Percentiles rank a stretch among this genome's conserved stretches.
These are phyloP conservation scores for Colletotrichum sp. DNA, from an alignment of 2,329 filamentous ascomycete genomes.

Conservation along the genomic window DNA sequence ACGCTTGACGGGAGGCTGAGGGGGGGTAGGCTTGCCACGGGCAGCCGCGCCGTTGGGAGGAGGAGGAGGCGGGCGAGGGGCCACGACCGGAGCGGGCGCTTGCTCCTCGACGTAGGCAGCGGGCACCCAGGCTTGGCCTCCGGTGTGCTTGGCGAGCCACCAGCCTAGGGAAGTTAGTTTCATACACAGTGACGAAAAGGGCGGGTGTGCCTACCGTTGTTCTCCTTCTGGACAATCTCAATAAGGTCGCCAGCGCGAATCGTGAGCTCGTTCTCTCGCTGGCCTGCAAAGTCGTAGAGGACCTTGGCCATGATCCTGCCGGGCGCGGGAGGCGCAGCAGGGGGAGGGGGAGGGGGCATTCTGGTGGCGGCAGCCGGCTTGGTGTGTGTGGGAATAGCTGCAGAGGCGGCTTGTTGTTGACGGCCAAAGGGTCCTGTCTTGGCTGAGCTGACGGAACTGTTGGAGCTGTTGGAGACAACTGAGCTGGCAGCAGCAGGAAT, in stretches of 20 bases:
- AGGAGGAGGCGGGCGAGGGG: slow-evolving; percentile 69
- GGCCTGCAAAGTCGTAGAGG: slow-evolving; percentile 88
- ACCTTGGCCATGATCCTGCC: slow-evolving; percentile 85
- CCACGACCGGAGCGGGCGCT: slow-evolving; percentile 64
- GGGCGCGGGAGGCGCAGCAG: slow-evolving; percentile 66
- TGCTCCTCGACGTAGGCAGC: slow-evolving; percentile 93
- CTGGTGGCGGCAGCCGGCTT: slow-evolving; percentile 30
- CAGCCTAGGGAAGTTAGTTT: slow-evolving; percentile 69
- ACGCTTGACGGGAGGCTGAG: slow-evolving; percentile 80
- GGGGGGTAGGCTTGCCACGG: slow-evolving; percentile 72
- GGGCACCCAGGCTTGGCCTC: slow-evolving; percentile 89
- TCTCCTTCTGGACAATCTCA: slow-evolving; percentile 91
- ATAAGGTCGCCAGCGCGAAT: slow-evolving; percentile 82
- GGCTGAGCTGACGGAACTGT: slow-evolving; percentile 26
- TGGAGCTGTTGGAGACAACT: background rate
- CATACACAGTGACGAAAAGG: background rate
- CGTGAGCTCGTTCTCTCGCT: slow-evolving; percentile 84
- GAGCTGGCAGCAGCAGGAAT: slow-evolving; percentile 35
- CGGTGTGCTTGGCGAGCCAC: slow-evolving; percentile 85
- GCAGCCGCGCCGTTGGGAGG: slow-evolving; percentile 58
- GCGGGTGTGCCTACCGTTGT: slow-evolving; percentile 73
- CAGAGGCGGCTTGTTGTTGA: slow-evolving; percentile 23
- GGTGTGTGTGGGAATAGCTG: slow-evolving; percentile 20
- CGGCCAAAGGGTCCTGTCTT: slow-evolving; percentile 23
- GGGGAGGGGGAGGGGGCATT: slow-evolving; percentile 64